Evolutionary conservation across 441 rosid species (phyloP).

Genomic region (Adansonia gregorii): DNA sequence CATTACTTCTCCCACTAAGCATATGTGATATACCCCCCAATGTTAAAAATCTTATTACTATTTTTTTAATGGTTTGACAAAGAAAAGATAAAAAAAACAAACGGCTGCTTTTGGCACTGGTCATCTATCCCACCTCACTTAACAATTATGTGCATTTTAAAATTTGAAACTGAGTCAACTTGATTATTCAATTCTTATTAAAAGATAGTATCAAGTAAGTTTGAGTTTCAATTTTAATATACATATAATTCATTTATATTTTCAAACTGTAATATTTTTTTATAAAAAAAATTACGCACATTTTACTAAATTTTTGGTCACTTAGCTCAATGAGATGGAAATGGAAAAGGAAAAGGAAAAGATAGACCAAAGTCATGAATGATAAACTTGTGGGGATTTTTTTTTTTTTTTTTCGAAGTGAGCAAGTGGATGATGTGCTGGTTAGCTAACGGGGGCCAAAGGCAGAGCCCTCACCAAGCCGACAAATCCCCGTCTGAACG

Average conservation of each 20-base stretch:
- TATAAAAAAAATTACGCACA: neutral
- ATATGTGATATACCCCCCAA: neutral
- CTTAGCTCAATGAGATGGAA: neutral
- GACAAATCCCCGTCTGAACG: constrained; percentile 51
- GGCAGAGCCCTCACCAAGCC: constrained; percentile 42
- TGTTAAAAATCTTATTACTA: neutral
- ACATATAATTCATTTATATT: no score
- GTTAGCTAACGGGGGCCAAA: constrained; percentile 27
- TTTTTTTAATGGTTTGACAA: constrained; percentile 32
- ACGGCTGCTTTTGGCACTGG: constrained; percentile 31
- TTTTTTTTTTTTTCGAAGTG: neutral
- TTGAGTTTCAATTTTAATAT: no score
- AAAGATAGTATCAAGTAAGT: no score
- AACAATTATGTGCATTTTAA: neutral
- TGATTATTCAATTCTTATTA: no score
- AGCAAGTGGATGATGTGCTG: constrained; percentile 27
- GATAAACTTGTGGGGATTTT: neutral
- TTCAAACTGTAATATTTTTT: neutral
- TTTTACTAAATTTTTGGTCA: constrained; percentile 8
- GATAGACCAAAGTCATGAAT: neutral
- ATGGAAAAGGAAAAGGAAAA: neutral
- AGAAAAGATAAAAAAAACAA: constrained; percentile 11
- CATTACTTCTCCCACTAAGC: constrained; percentile 71
- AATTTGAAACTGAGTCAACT: no score
- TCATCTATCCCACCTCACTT: constrained; percentile 31